Percentiles rank a stretch among this genome's conserved stretches.
Conservation (phyloP, 2,329 filamentous ascomycete genomes). For the Hortaea werneckii region DNA sequence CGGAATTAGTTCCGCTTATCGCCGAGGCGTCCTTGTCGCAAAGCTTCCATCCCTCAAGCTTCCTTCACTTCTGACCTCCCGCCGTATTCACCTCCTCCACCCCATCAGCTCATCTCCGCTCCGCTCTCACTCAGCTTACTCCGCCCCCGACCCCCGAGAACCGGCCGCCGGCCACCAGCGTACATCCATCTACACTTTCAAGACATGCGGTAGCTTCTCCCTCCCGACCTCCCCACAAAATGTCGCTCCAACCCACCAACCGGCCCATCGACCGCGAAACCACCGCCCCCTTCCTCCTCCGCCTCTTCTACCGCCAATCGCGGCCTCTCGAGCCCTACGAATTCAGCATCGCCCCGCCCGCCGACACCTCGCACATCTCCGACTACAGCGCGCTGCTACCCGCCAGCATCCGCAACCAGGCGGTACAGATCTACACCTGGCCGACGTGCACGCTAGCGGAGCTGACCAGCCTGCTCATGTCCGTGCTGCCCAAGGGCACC, state of each 20-base stretch:
- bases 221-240: neutral
- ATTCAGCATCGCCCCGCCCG: constrained; percentile 45
- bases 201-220: too few species aligned
- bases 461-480: constrained; percentile 65
- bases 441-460: constrained; percentile 69
- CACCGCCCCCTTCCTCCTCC: constrained; percentile 72
- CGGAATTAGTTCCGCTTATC: too few species aligned
- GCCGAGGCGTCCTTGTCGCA: too few species aligned
- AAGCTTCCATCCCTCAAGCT: too few species aligned
- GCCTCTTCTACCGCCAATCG: constrained; percentile 70
- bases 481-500: constrained; percentile 51
- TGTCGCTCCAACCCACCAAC: constrained; percentile 24
- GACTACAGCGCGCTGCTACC: constrained; percentile 46
- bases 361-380: constrained; percentile 18
- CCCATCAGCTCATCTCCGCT: too few species aligned
- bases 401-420: constrained; percentile 32
- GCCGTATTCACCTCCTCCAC: too few species aligned
- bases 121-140: too few species aligned
- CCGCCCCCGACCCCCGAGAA: too few species aligned
- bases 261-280: constrained; percentile 54
- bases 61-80: too few species aligned
- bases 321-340: constrained; percentile 68
- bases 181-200: too few species aligned
- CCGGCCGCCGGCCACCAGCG: too few species aligned
- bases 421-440: constrained; percentile 77